These are phyloP conservation scores for Diaporthe sp. DNA, from an alignment of 2,329 filamentous ascomycete species.

Conservation along the genomic window DNA sequence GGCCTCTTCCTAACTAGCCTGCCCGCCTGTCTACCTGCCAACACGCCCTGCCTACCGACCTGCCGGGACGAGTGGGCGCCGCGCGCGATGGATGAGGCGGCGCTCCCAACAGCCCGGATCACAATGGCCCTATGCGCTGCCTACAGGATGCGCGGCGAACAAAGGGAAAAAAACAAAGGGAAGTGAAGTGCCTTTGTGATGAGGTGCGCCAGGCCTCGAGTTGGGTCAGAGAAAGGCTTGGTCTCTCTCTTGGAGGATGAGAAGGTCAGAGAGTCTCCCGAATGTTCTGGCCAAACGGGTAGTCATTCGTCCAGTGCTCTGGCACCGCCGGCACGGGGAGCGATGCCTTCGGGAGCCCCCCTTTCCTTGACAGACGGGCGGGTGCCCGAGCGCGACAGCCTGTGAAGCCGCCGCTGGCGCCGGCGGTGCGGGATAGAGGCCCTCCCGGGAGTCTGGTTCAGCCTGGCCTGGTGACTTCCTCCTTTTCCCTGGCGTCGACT, in stretches of 20 bases:
- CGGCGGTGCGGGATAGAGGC: slow-evolving; percentile 10
- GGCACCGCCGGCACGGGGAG: not conserved
- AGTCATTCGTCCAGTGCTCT: not conserved
- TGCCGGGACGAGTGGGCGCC: not conserved
- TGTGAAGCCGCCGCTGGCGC: slow-evolving; percentile 25
- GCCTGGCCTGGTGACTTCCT: not conserved
- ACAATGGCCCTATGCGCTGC: not conserved
- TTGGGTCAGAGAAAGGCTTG: not conserved
- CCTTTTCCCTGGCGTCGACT: not conserved
- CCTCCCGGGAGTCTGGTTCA: slow-evolving; percentile 17
- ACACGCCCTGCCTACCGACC: not conserved
- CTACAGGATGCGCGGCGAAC: slow-evolving; percentile 6
- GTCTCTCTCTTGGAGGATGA: not conserved
- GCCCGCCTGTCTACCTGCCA: not conserved
- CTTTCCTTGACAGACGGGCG: not conserved
- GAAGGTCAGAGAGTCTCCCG: not conserved
- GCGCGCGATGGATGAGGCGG: slow-evolving; percentile 14
- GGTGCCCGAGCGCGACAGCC: not conserved
- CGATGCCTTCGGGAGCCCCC: not conserved
- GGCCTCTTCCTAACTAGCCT: not conserved
- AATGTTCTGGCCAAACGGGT: slow-evolving; percentile 18
- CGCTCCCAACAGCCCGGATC: slow-evolving; percentile 27
- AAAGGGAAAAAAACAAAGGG: not conserved
- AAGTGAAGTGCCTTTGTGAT: not conserved
- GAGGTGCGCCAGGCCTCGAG: not conserved